phyloP scores from a whole-genome alignment of 345 rosid species.

The Brassica incana region DNA sequence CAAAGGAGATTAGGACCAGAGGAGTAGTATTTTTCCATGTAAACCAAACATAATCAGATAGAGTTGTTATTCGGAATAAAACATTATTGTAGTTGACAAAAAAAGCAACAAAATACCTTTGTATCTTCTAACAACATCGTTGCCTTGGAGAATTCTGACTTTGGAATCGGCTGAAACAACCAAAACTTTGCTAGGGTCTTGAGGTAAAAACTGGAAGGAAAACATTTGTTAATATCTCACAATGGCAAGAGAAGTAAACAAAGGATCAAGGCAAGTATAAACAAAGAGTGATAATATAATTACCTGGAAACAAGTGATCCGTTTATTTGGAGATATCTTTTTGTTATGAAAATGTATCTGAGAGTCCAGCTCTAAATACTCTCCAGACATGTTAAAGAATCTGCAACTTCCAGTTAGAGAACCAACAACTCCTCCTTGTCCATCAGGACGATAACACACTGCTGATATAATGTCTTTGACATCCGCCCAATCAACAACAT shows the following conservation, averaged over 20 bases:
- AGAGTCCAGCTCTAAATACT: constrained; percentile 69
- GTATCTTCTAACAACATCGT: constrained; percentile 60
- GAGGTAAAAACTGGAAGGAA: constrained; percentile 60
- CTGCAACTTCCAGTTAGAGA: constrained; percentile 58
- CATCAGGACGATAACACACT: constrained; percentile 80
- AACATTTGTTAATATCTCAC: background rate
- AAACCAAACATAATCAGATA: background rate
- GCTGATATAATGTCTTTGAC: constrained; percentile 70
- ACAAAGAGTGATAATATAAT: background rate
- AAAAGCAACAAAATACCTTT: constrained; percentile 45
- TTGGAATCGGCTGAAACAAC: constrained; percentile 84
- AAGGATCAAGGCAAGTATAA: background rate
- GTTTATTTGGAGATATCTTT: constrained; percentile 67
- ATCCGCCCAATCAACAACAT: constrained; percentile 84
- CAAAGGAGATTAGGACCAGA: background rate
- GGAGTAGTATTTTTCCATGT: background rate
- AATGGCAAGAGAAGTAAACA: constrained; percentile 6
- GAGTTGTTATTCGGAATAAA: too few relatives aligned
- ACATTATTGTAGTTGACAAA: background rate
- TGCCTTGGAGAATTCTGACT: constrained; percentile 75
- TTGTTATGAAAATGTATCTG: constrained; percentile 57
- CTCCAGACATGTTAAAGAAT: constrained; percentile 58
- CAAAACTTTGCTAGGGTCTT: constrained; percentile 70
- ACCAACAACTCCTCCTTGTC: constrained; percentile 62
- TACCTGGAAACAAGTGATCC: constrained; percentile 83